Evolutionary conservation across 345 rosid genomes (phyloP).

Genomic region (Salix udensis): DNA sequence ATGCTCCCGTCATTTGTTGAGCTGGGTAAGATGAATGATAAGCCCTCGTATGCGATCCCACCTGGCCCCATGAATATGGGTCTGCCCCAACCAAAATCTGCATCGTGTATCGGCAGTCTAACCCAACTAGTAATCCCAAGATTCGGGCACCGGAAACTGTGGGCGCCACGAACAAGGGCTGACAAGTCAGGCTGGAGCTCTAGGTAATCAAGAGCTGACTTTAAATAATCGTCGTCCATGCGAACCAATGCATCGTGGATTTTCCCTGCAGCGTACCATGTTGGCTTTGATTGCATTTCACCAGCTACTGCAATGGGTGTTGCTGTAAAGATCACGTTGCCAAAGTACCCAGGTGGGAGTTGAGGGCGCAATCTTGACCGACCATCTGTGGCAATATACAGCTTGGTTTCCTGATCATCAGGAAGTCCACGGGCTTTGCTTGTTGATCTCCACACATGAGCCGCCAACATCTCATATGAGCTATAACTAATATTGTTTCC

Average conservation of each 20-base stretch:
- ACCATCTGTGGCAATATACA: conserved; percentile 92
- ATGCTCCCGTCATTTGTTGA: conserved; percentile 69
- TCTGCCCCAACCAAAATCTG: conserved; percentile 94
- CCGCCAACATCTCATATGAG: conserved; percentile 88
- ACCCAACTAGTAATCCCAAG: conserved; percentile 90
- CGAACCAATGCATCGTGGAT: conserved; percentile 74
- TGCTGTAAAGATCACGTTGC: conserved; percentile 84
- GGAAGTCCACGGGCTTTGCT: conserved; percentile 69
- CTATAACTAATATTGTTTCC: conserved; percentile 69
- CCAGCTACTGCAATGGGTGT: conserved; percentile 76
- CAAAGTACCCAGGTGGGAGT: conserved; percentile 89
- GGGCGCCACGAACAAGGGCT: conserved; percentile 75
- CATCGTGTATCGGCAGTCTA: conserved; percentile 79
- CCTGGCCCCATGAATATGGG: conserved; percentile 95
- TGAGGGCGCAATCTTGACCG: conserved; percentile 67
- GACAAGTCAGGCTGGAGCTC: conserved; percentile 84
- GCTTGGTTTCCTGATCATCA: conserved; percentile 58
- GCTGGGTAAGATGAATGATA: conserved; percentile 74
- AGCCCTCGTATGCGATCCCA: conserved; percentile 75
- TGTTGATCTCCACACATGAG: conserved; percentile 82
- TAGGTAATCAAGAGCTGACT: conserved; percentile 92
- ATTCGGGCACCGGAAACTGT: conserved; percentile 77
- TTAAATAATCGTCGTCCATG: conserved; percentile 78
- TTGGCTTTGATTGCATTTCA: conserved; percentile 66
- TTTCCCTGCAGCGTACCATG: conserved; percentile 73